Conservation (phyloP, 208 protist genomes). For the Lotmaria passim region DNA sequence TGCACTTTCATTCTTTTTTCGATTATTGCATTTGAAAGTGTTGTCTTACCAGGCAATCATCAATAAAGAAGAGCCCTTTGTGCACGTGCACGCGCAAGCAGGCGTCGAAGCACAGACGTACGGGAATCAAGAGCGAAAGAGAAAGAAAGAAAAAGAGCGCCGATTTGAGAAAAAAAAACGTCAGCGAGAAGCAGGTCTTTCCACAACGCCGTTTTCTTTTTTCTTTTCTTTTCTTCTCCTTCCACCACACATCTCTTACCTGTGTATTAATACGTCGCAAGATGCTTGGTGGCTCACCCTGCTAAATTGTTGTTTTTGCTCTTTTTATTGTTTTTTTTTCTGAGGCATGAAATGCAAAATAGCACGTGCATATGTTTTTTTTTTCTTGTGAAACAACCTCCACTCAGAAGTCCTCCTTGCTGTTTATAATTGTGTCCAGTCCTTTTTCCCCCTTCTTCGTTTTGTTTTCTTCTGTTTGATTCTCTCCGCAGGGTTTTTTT, state of each 20-base stretch:
- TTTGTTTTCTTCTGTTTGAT: neutral
- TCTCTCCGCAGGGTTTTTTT: neutral
- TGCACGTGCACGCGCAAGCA: neutral
- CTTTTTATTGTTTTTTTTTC: neutral
- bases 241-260: too few relatives aligned
- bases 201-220: neutral
- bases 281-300: too few relatives aligned
- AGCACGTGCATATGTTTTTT: neutral
- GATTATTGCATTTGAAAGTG: neutral
- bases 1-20: neutral
- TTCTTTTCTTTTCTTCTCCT: neutral
- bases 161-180: neutral
- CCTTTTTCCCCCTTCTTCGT: neutral
- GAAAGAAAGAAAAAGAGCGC: neutral
- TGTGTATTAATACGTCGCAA: too few relatives aligned
- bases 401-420: neutral
- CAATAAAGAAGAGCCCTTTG: conserved; percentile 17
- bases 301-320: neutral
- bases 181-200: neutral
- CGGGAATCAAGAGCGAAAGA: neutral
- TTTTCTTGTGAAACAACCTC: too few relatives aligned
- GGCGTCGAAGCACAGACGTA: neutral
- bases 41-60: conserved; percentile 25
- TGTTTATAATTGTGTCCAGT: neutral
- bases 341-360: neutral